Evolutionary conservation across 176 grass and related monocot genomes (phyloP), one percentile per base, ranked within the genome.

Genomic region (Phyllostachys edulis): DNA sequence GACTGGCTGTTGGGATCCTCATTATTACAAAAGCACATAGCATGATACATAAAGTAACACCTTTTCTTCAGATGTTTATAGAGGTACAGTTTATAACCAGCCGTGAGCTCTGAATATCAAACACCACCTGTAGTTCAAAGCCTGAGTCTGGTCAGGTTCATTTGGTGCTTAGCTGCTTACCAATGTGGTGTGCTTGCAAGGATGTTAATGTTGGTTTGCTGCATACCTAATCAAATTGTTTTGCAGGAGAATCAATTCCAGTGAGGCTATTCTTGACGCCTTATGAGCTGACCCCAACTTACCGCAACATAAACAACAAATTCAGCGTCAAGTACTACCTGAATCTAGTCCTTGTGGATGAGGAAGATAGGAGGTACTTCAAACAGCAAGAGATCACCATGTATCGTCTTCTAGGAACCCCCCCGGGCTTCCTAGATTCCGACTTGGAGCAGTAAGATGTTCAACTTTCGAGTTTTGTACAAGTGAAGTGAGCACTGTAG

Each of bases 291-390:
- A 79, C 80, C 18, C 80, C 80, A 16, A 84, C 87, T 38, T 88
- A 79, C 70, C 90, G 88, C 49, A 97, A 97, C 74, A 94, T 92
- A 77, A 97, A 94, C 86, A 97, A 97, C 78, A 97, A 97, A 81
- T 94, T 97, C 78, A 94, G 94, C 0, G 92, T 97, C 36, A 97
- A 94, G 40, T 97, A 97, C 55, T 97, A 92, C 86, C 86, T 97
- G 80, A 97, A 97, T 84, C 85, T 97, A 50, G 94, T 97, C 40
- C 90, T 97, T 42, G 92, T 97, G 56, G 94, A 97, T 15, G 94
- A 97, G 82, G 94, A 97, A 78, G 94, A 97, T 39, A 79, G 94
- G 11, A 91, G 94, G 73, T 97, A 97, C 80, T 97, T 94, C 83
- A 97, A 97, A 77, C 90, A 97, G 78, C 90, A 97, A 87, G 94